Conservation (phyloP, 371 early-diverging fungal genomes). For the Apophysomyces sp. region DNA sequence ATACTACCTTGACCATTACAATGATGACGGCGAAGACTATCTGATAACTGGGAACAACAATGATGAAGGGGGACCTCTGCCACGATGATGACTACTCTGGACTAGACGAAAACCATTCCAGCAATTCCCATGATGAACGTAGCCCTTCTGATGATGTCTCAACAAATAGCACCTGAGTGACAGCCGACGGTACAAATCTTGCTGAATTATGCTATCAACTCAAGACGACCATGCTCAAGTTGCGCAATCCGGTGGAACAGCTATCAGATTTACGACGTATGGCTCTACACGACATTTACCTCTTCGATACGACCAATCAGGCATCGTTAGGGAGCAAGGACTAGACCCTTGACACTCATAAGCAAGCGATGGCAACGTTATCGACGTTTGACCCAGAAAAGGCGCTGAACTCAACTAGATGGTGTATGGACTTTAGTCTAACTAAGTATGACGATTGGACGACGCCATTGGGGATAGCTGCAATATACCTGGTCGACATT, state of each 20-base stretch:
- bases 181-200: background rate
- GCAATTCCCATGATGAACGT: background rate
- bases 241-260: background rate
- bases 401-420: no score
- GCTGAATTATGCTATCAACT: background rate
- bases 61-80: background rate
- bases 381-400: no score
- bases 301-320: no score
- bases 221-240: constrained; percentile 3
- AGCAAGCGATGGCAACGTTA: no score
- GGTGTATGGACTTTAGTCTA: no score
- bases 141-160: background rate
- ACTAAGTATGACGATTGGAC: no score
- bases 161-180: background rate
- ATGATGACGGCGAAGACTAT: background rate
- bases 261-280: background rate
- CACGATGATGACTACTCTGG: no score
- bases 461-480: no score
- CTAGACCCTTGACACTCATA: no score
- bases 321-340: no score
- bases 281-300: constrained; percentile 2
- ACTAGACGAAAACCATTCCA: background rate
- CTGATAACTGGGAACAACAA: background rate
- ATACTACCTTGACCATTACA: background rate
- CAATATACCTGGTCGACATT: no score